A percentile compares a stretch with the other conserved stretches of the same genome.
These are phyloP conservation scores for Cylindrotheca fusiformis DNA, from an alignment of 108 stramenopile species.

Conservation along the genomic window DNA sequence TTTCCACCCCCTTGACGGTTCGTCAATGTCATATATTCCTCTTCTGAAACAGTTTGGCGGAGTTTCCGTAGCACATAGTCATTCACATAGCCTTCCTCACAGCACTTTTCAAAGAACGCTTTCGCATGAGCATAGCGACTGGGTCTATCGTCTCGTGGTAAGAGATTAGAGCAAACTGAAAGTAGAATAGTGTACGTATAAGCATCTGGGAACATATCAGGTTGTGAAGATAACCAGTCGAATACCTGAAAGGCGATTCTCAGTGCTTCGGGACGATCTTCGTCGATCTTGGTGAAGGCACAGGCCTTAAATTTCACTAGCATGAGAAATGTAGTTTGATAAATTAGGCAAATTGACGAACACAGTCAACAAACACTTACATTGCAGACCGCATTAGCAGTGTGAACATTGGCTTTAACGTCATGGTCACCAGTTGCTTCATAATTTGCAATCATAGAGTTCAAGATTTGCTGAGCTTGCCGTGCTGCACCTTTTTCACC, in stretches of 20 bases:
- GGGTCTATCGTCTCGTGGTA: conserved; percentile 61
- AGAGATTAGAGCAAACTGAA: conserved; percentile 82
- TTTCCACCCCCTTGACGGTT: conserved; percentile 53
- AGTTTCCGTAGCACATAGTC: conserved; percentile 86
- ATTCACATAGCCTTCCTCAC: conserved; percentile 77
- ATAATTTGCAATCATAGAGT: conserved; percentile 44
- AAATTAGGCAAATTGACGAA: conserved; percentile 1
- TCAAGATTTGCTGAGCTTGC: conserved; percentile 47
- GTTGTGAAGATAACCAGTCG: conserved; percentile 66
- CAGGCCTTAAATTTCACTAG: too few species aligned
- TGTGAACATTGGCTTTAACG: conserved; percentile 63
- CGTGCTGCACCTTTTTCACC: conserved; percentile 53
- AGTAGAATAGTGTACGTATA: conserved; percentile 89
- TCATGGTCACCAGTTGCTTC: conserved; percentile 51
- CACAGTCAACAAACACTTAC: conserved; percentile 36
- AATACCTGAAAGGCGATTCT: conserved; percentile 84
- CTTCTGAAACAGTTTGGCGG: conserved; percentile 73
- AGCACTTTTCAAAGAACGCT: conserved; percentile 74
- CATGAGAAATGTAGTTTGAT: too few species aligned
- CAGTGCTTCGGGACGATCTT: conserved; percentile 53
- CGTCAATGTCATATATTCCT: conserved; percentile 66
- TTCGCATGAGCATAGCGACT: conserved; percentile 60
- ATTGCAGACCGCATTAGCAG: conserved; percentile 74
- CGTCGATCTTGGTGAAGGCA: conserved; percentile 59
- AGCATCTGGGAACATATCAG: conserved; percentile 78